Evolutionary conservation across 352 stramenopile species (phyloP).

Genomic region (Phytopythium vexans): DNA sequence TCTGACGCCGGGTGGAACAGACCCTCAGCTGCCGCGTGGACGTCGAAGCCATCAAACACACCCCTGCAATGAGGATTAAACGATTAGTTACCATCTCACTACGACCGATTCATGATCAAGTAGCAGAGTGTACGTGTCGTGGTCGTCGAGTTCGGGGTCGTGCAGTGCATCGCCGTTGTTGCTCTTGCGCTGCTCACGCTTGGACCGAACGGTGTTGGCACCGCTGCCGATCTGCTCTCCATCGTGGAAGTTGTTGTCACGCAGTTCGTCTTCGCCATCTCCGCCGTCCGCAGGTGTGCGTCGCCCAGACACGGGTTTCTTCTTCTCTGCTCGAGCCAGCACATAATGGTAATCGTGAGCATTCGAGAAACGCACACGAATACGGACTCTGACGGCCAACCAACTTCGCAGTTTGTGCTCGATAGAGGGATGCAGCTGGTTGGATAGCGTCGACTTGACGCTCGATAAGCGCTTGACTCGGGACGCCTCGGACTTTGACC

Average conservation of each 20-base stretch:
- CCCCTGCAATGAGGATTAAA: constrained; percentile 17
- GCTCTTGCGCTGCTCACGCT: background rate
- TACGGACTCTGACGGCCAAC: constrained; percentile 4
- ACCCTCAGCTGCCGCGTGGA: constrained; percentile 64
- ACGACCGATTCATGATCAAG: background rate
- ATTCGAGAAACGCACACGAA: background rate
- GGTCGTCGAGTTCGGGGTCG: constrained; percentile 4
- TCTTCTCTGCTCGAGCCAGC: constrained; percentile 25
- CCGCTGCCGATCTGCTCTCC: background rate
- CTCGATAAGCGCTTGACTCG: constrained; percentile 67
- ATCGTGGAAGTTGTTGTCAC: constrained; percentile 26
- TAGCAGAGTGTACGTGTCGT: constrained; percentile 1
- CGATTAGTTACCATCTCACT: background rate
- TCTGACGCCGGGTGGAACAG: constrained; percentile 74
- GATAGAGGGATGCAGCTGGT: constrained; percentile 58
- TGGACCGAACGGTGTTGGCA: background rate
- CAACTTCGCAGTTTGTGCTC: constrained; percentile 71
- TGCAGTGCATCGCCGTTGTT: constrained; percentile 1
- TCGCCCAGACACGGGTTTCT: constrained; percentile 24
- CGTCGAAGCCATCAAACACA: constrained; percentile 54
- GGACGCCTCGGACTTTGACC: constrained; percentile 65
- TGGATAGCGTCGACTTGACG: constrained; percentile 75
- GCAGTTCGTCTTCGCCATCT: background rate
- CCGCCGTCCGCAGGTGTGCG: constrained; percentile 10
- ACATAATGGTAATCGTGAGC: constrained; percentile 1